Evolutionary conservation across 2,329 filamentous ascomycete genomes (phyloP).

Genomic region (Ceratocystis papillata): DNA sequence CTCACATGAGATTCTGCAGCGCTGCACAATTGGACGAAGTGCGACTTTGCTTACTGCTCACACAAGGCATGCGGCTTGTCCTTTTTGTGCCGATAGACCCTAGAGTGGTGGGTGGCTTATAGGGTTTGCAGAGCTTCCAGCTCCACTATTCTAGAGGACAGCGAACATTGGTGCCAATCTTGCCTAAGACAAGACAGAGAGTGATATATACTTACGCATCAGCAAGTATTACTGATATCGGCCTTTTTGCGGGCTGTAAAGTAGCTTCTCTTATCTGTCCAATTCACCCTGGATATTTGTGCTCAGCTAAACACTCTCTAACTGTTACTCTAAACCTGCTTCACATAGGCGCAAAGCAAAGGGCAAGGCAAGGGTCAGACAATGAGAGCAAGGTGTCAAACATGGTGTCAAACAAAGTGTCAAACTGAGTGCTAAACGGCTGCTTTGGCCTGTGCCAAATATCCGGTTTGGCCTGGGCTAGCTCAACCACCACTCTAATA

Average conservation of each 20-base stretch:
- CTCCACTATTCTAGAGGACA: neutral
- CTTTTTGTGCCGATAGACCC: neutral
- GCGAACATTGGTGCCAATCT: neutral
- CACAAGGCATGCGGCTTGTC: neutral
- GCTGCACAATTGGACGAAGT: neutral
- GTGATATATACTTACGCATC: neutral
- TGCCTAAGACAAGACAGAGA: neutral
- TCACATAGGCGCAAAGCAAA: no score
- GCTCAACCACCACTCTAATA: neutral
- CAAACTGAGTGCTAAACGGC: neutral
- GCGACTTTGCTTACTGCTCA: neutral
- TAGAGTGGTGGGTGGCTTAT: neutral
- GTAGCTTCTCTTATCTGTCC: no score
- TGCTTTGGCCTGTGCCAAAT: constrained; percentile 4
- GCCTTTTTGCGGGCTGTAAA: no score
- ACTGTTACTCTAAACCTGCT: no score
- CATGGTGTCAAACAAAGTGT: constrained; percentile 1
- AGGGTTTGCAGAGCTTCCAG: neutral
- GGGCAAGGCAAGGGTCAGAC: neutral
- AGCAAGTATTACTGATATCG: no score
- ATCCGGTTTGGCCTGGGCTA: neutral
- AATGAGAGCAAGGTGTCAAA: neutral
- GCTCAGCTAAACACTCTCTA: no score
- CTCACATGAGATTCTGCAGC: neutral
- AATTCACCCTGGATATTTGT: no score